Evolutionary conservation across 2,329 filamentous ascomycete species (phyloP).

Genomic region (Arthrinium phaeospermum): DNA sequence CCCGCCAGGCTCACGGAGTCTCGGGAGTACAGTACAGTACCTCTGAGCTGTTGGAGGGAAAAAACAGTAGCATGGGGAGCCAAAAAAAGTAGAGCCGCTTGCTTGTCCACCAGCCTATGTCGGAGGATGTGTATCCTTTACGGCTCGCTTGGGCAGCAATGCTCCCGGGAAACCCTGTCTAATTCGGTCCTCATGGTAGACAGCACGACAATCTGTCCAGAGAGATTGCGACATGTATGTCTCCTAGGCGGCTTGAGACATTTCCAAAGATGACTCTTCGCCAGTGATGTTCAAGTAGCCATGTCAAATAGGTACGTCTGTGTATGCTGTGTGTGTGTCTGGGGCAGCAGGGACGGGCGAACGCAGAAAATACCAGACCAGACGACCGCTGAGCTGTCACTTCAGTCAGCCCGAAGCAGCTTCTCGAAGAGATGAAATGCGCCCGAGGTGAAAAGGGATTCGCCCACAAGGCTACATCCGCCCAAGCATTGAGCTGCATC

Average conservation of each 20-base stretch:
- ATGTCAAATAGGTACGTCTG: slow-evolving; percentile 33
- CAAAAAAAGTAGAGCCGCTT: slow-evolving; percentile 31
- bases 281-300: slow-evolving; percentile 28
- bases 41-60: not conserved
- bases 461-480: slow-evolving; percentile 31
- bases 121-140: slow-evolving; percentile 36
- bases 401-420: slow-evolving; percentile 22
- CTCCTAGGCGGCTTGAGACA: slow-evolving; percentile 23
- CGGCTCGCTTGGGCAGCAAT: slow-evolving; percentile 50
- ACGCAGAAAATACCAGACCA: not conserved
- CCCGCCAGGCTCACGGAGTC: slow-evolving; percentile 20
- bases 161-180: slow-evolving; percentile 42
- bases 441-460: slow-evolving; percentile 33
- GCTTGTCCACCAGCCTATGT: slow-evolving; percentile 39
- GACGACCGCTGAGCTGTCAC: slow-evolving; percentile 32
- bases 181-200: slow-evolving; percentile 25
- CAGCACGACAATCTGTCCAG: slow-evolving; percentile 26
- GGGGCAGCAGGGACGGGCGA: not conserved
- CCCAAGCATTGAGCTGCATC: slow-evolving; percentile 6
- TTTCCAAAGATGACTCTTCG: slow-evolving; percentile 30
- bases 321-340: slow-evolving; percentile 20
- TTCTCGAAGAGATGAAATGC: slow-evolving; percentile 22
- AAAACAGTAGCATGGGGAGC: slow-evolving; percentile 30
- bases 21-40: slow-evolving; percentile 11
- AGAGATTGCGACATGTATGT: slow-evolving; percentile 34